Base-by-base conservation (phyloP, 2,329 filamentous ascomycete species). In the Trichoderma atrobrunneum region DNA sequence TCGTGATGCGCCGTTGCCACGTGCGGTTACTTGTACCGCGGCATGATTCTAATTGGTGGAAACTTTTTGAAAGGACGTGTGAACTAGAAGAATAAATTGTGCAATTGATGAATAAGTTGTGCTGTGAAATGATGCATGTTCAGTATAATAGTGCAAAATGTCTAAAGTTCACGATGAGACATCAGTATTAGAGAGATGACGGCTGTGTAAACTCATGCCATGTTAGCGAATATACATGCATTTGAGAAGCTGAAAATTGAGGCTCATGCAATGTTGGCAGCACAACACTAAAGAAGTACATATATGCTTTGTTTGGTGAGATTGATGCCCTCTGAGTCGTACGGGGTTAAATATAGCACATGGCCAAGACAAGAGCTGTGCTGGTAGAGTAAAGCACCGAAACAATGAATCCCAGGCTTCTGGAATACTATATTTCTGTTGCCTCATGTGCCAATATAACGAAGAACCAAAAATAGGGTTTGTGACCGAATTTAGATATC, bases 241-340 rank as follows among this genome's bases (percentile, higher is more conserved):
- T 7, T 24, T 7, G 48, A 54, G 48, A 54, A 54, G 10, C 18
- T 24, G n/a, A 0, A 12, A 24, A 24, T 24, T 12, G 11, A 21
- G 10, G 0, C 10, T 21, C 5, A 21, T 51, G 0, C 10, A 21
- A 21, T 51, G 2, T 14, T 14, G 21, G 21, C 5, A 14, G 5
- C 11, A 14, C 0, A 43, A 2, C 7, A n/a, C 0, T 0, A n/a
- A n/a, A 2, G 3, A 7, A 54, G 5, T 10, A 43, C 3, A n/a
- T n/a, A 14, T 54, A 14, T 54, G 21, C 21, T 21, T 54, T 54
- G 48, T 21, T 8, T 21, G n/a, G n/a, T 7, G 48, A 24, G 2
- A 5, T 11, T 7, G 39, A 11, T 21, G 39, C 5, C 18, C 18
- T 48, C 39, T 3, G 0, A 48, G 39, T n/a, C 39, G 4, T 10